Evolutionary conservation across 257 asterid species (phyloP).

Genomic region (Petrea volubilis): DNA sequence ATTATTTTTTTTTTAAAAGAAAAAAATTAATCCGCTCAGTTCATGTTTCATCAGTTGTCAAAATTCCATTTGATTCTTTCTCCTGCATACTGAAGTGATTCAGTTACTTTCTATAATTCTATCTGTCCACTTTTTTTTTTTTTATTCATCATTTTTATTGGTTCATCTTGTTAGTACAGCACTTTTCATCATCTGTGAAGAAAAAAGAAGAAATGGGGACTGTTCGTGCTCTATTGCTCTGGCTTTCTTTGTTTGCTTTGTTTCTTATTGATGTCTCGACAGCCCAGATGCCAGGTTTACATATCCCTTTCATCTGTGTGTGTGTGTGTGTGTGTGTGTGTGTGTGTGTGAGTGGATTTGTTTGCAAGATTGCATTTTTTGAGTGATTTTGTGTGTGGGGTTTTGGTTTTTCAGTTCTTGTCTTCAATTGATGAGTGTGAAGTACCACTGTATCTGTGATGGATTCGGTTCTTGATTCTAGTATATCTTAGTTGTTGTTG

Average conservation of each 20-base stretch:
- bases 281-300: slow-evolving; percentile 90
- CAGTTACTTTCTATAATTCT: slow-evolving; percentile 31
- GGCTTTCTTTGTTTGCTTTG: slow-evolving; percentile 31
- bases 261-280: slow-evolving; percentile 53
- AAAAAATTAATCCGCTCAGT: slow-evolving; percentile 5
- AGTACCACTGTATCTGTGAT: neutral
- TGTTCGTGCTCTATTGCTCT: slow-evolving; percentile 26
- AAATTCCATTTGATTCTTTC: neutral
- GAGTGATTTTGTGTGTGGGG: slow-evolving; percentile 5
- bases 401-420: neutral
- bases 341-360: neutral
- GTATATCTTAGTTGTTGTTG: too few relatives aligned
- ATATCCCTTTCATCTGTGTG: neutral
- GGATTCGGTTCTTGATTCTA: slow-evolving; percentile 24
- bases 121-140: slow-evolving; percentile 19
- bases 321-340: neutral
- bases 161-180: slow-evolving; percentile 27
- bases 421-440: neutral
- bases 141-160: slow-evolving; percentile 34
- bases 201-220: slow-evolving; percentile 51
- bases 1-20: neutral
- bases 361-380: neutral
- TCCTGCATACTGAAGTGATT: slow-evolving; percentile 13
- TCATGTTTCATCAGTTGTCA: slow-evolving; percentile 13
- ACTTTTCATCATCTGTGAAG: slow-evolving; percentile 18